Percentiles rank a stretch among this genome's conserved stretches.
Conservation (phyloP, 73 alveolate genomes). For the Strombidium stylifer region DNA sequence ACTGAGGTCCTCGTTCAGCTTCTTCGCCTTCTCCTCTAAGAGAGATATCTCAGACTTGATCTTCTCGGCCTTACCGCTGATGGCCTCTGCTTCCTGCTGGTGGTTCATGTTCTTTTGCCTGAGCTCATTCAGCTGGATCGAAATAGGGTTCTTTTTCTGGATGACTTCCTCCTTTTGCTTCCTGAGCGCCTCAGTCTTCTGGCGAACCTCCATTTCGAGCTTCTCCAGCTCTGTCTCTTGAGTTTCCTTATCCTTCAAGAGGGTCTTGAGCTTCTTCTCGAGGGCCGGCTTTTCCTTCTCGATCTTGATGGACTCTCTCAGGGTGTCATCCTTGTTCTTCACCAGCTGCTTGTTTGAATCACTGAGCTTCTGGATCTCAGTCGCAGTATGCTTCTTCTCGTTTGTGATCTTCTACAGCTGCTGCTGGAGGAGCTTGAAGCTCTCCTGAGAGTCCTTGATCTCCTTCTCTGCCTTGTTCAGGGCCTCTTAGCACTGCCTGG, state of each 20-base stretch:
- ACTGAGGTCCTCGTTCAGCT: not conserved
- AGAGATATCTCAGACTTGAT: slow-evolving; percentile 24
- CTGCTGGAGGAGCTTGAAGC: slow-evolving; percentile 48
- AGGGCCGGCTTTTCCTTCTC: slow-evolving; percentile 24
- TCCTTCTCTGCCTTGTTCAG: slow-evolving; percentile 53
- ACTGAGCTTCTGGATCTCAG: slow-evolving; percentile 36
- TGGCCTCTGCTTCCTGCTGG: slow-evolving; percentile 30
- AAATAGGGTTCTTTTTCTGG: slow-evolving; percentile 22
- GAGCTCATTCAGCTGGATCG: not conserved
- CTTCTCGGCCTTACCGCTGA: slow-evolving; percentile 44
- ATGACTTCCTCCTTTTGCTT: slow-evolving; percentile 31
- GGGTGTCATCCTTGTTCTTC: slow-evolving; percentile 33
- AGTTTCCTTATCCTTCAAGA: not conserved
- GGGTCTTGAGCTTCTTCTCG: slow-evolving; percentile 22
- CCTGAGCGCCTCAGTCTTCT: slow-evolving; percentile 40
- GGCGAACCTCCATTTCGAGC: slow-evolving; percentile 25
- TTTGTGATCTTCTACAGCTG: slow-evolving; percentile 60
- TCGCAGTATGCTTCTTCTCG: slow-evolving; percentile 41
- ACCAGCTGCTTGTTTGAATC: slow-evolving; percentile 20
- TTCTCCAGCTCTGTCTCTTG: slow-evolving; percentile 23
- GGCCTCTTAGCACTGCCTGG: slow-evolving; percentile 22
- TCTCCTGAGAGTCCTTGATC: slow-evolving; percentile 44
- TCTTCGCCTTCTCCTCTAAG: slow-evolving; percentile 27
- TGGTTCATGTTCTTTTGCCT: slow-evolving; percentile 11
- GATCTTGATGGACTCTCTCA: slow-evolving; percentile 25